Base-by-base conservation (phyloP, 1,284 basidiomycete species). In the Cutaneotrichosporon mucoides region DNA sequence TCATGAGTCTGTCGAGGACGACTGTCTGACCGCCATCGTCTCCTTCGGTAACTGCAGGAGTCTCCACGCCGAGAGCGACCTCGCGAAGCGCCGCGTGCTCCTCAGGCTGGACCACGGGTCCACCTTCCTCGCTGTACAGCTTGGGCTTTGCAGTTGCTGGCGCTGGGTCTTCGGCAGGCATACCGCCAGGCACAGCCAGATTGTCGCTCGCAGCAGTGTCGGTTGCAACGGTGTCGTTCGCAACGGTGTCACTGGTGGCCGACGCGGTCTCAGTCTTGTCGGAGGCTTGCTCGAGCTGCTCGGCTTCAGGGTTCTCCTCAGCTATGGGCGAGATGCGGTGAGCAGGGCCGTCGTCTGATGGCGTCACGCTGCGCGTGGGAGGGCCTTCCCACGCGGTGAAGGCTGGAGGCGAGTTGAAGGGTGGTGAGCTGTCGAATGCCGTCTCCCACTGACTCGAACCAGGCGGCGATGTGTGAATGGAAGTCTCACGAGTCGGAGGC, bases 381-480 rank as follows among this genome's bases (percentile, higher is more conserved):
- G 58, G 58, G 12, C 58, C 47, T 37, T 60, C 53, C 24, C 55
- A 42, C 3, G 58, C 59, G 2, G 55, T 56, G 38, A 53, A 48
- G 4, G 54, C 59, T 3, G 44, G 50, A 5, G 51, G 50, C 34
- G 56, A 57, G 37, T 36, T 42, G 13, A 55, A n/a, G n/a, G 15
- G 46, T 4, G 42, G 37, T 16, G 55, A 54, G 42, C 52, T 52
- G 33, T 52, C 58, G 24, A 46, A 33, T 5, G 57, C 57, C 5
- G 57, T 59, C 6, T 42, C 47, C 48, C 53, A 59, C 4, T 47
- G 46, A 11, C 38, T 55, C 7, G 57, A 59, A 36, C 52, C 57
- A 3, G 48, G 16, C 0, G 53, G 53, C 37, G 57, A 59, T 1
- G 57, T 53, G 45, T 49, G 46, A 37, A 24, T 37, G 44, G 15